Conservation (phyloP, 1,284 basidiomycete genomes). For the Neotropicomus parvogracilis region DNA sequence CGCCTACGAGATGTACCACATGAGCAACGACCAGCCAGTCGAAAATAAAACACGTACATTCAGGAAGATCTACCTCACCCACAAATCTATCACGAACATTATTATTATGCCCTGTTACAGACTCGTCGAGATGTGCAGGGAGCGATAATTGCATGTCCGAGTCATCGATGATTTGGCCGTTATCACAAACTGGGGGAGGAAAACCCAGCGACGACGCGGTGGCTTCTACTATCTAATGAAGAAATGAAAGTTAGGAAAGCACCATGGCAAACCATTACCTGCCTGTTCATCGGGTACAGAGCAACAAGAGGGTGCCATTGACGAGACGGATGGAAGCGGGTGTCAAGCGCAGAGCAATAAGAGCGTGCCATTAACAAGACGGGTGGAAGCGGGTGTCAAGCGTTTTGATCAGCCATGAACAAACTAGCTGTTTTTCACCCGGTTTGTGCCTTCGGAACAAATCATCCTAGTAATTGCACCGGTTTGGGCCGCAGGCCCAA, state of each 20-base stretch:
- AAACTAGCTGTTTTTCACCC: too few relatives aligned
- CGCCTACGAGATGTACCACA: conserved; percentile 38
- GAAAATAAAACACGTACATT: conserved; percentile 42
- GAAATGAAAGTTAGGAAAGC: not conserved
- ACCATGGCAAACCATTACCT: not conserved
- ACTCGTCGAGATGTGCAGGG: not conserved
- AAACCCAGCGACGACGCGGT: conserved; percentile 1
- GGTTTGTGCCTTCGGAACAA: too few relatives aligned
- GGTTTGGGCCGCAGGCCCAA: too few relatives aligned
- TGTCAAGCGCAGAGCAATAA: not conserved
- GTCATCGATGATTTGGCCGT: not conserved
- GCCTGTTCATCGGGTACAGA: conserved; percentile 1
- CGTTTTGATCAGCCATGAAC: too few relatives aligned
- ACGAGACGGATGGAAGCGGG: not conserved
- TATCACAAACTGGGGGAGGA: not conserved
- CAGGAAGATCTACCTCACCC: conserved; percentile 61
- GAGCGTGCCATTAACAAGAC: conserved; percentile 4
- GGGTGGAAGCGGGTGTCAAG: too few relatives aligned
- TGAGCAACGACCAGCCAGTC: not conserved
- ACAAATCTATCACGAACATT: conserved; percentile 41
- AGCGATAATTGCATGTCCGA: not conserved
- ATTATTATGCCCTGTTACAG: not conserved
- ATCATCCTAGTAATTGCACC: too few relatives aligned
- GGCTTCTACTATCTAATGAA: conserved; percentile 4
- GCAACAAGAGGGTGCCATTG: conserved; percentile 4